phyloP scores from a whole-genome alignment of 306 rosid species.

The Gastrolobium bilobum region DNA sequence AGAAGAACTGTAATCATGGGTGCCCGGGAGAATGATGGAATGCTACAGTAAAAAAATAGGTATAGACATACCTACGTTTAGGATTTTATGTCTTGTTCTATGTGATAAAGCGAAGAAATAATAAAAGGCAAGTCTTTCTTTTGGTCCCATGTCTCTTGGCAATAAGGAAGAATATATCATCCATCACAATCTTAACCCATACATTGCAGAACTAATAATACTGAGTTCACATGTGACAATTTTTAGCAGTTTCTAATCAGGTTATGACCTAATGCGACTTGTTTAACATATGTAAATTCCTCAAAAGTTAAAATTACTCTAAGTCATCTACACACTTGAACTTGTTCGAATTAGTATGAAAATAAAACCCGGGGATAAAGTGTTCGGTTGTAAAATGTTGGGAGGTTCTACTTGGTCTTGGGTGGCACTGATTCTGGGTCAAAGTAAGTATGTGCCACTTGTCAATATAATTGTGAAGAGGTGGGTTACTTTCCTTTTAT shows the following conservation, averaged over 20 bases:
- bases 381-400: neutral
- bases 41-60: slow-evolving; percentile 35
- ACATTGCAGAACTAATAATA: too few relatives aligned
- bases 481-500: neutral
- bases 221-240: too few relatives aligned
- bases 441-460: neutral
- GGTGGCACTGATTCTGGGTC: neutral
- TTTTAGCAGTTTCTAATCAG: too few relatives aligned
- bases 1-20: slow-evolving; percentile 6
- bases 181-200: slow-evolving; percentile 18
- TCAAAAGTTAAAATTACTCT: too few relatives aligned
- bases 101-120: neutral
- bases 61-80: slow-evolving; percentile 35
- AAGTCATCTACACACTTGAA: too few relatives aligned
- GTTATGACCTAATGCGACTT: too few relatives aligned
- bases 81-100: slow-evolving; percentile 43
- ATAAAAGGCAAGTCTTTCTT: neutral
- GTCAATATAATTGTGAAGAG: slow-evolving; percentile 11
- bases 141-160: slow-evolving; percentile 31
- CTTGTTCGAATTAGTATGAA: too few relatives aligned
- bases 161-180: slow-evolving; percentile 15
- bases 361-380: neutral
- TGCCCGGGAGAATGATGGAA: slow-evolving; percentile 42
- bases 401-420: neutral
- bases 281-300: too few relatives aligned